Evolutionary conservation across 2,329 filamentous ascomycete species (phyloP).

Genomic region (Paracamarosporium sp.): DNA sequence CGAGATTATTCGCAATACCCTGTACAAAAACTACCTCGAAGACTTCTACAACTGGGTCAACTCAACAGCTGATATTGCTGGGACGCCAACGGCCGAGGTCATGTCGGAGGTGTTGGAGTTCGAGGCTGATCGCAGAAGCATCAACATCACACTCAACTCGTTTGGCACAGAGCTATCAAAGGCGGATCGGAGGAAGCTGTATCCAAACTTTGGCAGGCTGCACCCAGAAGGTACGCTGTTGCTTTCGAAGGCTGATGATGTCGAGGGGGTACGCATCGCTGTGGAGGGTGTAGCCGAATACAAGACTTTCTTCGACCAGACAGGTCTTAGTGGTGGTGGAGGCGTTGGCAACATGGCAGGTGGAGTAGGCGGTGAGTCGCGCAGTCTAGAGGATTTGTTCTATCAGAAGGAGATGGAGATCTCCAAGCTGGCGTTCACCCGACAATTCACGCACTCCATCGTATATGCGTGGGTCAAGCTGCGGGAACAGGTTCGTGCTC

Average conservation of each 20-base stretch:
- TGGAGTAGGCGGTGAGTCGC: conserved; percentile 79
- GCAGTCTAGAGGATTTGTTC: conserved; percentile 95
- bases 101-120: conserved; percentile 98
- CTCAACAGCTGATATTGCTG: conserved; percentile 81
- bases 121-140: conserved; percentile 93
- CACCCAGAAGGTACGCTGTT: conserved; percentile 95
- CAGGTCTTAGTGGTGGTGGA: conserved; percentile 77
- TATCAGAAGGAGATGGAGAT: conserved; percentile 99
- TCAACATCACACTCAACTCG: conserved; percentile 99
- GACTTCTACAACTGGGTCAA: conserved; percentile 97
- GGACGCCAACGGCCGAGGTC: conserved; percentile 88
- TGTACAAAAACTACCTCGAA: conserved; percentile 99
- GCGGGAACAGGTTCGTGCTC: conserved; percentile 81
- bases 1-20: conserved; percentile 96
- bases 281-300: conserved; percentile 94
- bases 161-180: conserved; percentile 97
- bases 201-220: conserved; percentile 87
- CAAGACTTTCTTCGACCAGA: conserved; percentile 93
- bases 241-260: conserved; percentile 92
- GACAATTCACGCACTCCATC: conserved; percentile 93
- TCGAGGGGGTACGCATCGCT: conserved; percentile 90
- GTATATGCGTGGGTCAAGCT: conserved; percentile 98
- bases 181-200: conserved; percentile 92
- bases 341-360: conserved; percentile 85
- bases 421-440: conserved; percentile 91